Percentiles rank a stretch among this genome's conserved stretches.
These are phyloP conservation scores for Friedmanniomyces endolithicus DNA, from an alignment of 495 filamentous ascomycete genomes.

Conservation along the genomic window DNA sequence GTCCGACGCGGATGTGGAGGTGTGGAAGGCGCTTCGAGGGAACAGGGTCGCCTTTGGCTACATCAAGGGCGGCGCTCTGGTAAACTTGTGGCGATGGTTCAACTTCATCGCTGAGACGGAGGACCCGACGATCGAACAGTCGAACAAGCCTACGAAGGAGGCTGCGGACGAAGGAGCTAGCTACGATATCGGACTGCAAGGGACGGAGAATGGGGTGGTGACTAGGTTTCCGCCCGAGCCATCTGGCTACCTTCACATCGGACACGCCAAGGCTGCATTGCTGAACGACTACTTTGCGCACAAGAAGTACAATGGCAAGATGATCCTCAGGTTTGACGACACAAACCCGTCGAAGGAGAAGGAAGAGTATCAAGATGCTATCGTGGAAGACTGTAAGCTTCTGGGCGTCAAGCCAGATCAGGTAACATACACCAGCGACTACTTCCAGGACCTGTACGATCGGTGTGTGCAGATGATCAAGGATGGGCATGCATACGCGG, in stretches of 20 bases:
- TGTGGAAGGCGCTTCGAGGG: constrained; percentile 75
- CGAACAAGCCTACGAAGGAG: constrained; percentile 11
- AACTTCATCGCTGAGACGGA: constrained; percentile 62
- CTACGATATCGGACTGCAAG: constrained; percentile 80
- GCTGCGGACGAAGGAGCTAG: constrained; percentile 70
- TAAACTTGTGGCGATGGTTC: constrained; percentile 82
- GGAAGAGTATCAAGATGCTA: constrained; percentile 79
- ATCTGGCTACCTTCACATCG: constrained; percentile 90
- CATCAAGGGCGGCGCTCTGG: constrained; percentile 62
- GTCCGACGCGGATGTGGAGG: constrained; percentile 62
- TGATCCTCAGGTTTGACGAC: constrained; percentile 80
- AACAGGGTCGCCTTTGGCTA: constrained; percentile 71
- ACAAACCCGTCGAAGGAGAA: constrained; percentile 92
- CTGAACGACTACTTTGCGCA: constrained; percentile 93
- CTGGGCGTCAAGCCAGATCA: constrained; percentile 79
- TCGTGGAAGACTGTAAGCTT: constrained; percentile 69
- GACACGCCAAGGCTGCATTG: constrained; percentile 84
- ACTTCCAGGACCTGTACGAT: constrained; percentile 79
- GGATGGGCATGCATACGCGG: constrained; percentile 73
- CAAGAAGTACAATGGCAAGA: constrained; percentile 68
- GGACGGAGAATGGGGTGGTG: constrained; percentile 84
- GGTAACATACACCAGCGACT: constrained; percentile 71
- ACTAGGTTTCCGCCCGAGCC: constrained; percentile 93
- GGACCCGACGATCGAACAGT: constrained; percentile 38
- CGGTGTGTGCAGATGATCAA: constrained; percentile 68